phyloP scores from a whole-genome alignment of 2,329 filamentous ascomycete species.

The Fusarium sp. region DNA sequence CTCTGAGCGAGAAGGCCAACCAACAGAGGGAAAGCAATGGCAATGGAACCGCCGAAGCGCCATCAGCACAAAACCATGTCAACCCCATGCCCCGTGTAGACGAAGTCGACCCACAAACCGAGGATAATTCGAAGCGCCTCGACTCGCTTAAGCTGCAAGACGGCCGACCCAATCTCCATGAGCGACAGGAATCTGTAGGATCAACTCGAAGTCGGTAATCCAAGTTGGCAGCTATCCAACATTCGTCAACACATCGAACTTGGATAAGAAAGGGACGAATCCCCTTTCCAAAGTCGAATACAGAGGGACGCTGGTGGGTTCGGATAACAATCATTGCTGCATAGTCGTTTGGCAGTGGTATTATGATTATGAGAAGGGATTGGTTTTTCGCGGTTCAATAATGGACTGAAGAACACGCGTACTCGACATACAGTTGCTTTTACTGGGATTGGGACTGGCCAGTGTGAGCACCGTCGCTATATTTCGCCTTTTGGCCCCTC shows the following conservation, averaged over 20 bases:
- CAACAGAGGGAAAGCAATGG: conserved; percentile 64
- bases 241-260: conserved; percentile 9
- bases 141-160: conserved; percentile 93
- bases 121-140: conserved; percentile 86
- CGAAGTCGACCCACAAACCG: conserved; percentile 81
- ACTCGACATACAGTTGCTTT: conserved; percentile 30
- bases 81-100: conserved; percentile 66
- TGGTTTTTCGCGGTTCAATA: conserved; percentile 36
- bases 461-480: conserved; percentile 15
- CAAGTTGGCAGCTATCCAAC: conserved; percentile 8
- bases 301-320: conserved; percentile 1
- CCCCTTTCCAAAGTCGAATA: conserved; percentile 10
- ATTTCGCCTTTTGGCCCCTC: conserved; percentile 14
- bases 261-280: conserved; percentile 20
- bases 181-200: conserved; percentile 69
- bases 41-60: conserved; percentile 42
- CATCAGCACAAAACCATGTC: conserved; percentile 50
- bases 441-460: conserved; percentile 24
- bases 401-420: conserved; percentile 37
- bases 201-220: conserved; percentile 63
- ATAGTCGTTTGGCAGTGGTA: conserved; percentile 24
- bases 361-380: conserved; percentile 36
- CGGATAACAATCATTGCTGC: conserved; percentile 27
- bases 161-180: conserved; percentile 66
- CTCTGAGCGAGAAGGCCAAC: conserved; percentile 82